These are phyloP conservation scores for Ustulina deusta DNA, from an alignment of 2,329 filamentous ascomycete species.

Conservation along the genomic window DNA sequence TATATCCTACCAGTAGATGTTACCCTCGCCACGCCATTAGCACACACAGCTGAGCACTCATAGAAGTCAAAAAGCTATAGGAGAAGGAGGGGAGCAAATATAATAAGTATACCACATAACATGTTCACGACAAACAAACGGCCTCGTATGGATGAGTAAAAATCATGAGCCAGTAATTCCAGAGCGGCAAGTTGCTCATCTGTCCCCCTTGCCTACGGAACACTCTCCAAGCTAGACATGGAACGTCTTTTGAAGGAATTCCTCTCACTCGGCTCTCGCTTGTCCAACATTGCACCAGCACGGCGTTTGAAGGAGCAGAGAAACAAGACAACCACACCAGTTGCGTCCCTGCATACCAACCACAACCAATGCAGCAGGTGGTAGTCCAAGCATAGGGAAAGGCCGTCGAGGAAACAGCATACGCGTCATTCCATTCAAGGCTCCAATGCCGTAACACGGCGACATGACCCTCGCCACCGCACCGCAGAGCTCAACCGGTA, in stretches of 20 bases:
- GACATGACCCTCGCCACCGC: background rate
- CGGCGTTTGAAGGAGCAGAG: background rate
- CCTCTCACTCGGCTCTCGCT: background rate
- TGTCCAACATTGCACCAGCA: background rate
- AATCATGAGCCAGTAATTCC: background rate
- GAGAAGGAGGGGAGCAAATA: too few relatives aligned
- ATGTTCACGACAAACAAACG: background rate
- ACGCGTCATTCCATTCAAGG: background rate
- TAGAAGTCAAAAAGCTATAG: too few relatives aligned
- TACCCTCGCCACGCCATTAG: too few relatives aligned
- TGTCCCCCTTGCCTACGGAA: background rate
- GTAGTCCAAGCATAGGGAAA: background rate
- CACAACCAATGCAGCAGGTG: background rate
- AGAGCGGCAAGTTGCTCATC: background rate
- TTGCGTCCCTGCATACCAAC: background rate
- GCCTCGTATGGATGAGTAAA: background rate
- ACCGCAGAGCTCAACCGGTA: too few relatives aligned
- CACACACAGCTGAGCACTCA: background rate
- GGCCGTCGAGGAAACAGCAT: background rate
- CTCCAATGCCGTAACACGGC: background rate
- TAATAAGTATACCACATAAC: background rate
- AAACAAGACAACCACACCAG: background rate
- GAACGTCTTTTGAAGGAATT: background rate
- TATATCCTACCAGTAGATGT: too few relatives aligned
- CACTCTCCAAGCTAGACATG: background rate